Evolutionary conservation across 805 yeast genomes (phyloP), one percentile per base, ranked within the genome.

Genomic region (Nakazawaea pomicola): DNA sequence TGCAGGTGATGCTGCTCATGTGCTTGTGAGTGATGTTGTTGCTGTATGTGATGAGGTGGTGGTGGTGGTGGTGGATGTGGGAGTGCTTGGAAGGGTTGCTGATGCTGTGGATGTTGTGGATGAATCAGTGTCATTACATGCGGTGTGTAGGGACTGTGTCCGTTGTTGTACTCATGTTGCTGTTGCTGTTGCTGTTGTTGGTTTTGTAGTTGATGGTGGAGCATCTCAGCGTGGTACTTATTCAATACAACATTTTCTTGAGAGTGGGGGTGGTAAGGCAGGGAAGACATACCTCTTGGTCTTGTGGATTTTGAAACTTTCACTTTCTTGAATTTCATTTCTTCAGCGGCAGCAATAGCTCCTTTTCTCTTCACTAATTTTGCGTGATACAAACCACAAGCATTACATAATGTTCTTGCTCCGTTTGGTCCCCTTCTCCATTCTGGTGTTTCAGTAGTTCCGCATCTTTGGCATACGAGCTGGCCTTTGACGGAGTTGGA

Each of bases 401-500:
- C 93, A 56, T 85, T 85, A 60, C 95, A 85, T 38, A 85, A 60
- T 1, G 89, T 82, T 30, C 89, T 64, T 11, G 78, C 76, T 2
- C 93, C 95, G 39, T 74, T 74, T 2, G 95, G 93, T 0, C 95
- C 95, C 33, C 83, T 70, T 43, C 95, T 64, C 95, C 95, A 85
- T 57, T 85, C 95, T 0, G 93, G 93, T 0, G 95, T 83, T 31
- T 74, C 76, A 4, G 57, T 61, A 4, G 73, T 65, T 11, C 69
- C 70, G 52, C 85, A 79, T 45, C 43, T 40, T 34, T 40, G 43
- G 18, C 43, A 40, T n/a, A 35, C 29, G 36, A 40, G 34, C 18
- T 40, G 37, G 20, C 11, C n/a, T 17, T 29, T 40, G n/a, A n/a
- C 12, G 23, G 20, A 25, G 20, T 6, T 31, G 34, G 18, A 9